Evolutionary conservation across 2,329 filamentous ascomycete genomes (phyloP).

Genomic region (Teratosphaeria gauchensis): DNA sequence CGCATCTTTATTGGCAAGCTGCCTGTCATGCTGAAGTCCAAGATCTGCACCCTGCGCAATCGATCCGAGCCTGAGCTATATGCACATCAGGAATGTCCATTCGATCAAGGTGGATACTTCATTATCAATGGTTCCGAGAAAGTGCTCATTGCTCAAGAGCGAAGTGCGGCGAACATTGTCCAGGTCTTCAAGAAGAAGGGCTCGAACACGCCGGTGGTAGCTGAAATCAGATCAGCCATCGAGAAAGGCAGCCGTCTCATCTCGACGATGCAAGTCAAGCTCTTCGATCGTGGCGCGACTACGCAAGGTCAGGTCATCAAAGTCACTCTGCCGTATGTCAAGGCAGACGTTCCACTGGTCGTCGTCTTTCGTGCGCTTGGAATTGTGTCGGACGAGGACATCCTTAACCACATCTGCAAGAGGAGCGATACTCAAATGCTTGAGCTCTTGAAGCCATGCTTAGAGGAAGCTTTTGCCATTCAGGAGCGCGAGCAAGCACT

Average conservation of each 20-base stretch:
- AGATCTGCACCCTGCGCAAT: slow-evolving; percentile 81
- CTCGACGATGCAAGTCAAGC: slow-evolving; percentile 82
- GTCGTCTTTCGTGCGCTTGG: slow-evolving; percentile 93
- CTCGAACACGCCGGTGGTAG: slow-evolving; percentile 85
- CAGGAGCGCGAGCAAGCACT: slow-evolving; percentile 91
- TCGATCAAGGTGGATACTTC: slow-evolving; percentile 97
- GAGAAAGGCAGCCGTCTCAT: slow-evolving; percentile 94
- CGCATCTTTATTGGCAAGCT: slow-evolving; percentile 89
- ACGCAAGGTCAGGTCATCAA: slow-evolving; percentile 87
- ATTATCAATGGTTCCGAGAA: slow-evolving; percentile 99
- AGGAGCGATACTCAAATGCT: slow-evolving; percentile 93
- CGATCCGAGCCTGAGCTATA: slow-evolving; percentile 81
- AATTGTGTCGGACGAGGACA: slow-evolving; percentile 95
- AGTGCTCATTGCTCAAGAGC: slow-evolving; percentile 93
- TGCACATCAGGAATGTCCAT: slow-evolving; percentile 89
- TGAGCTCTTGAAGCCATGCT: slow-evolving; percentile 92
- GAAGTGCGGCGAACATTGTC: slow-evolving; percentile 95
- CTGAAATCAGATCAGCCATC: slow-evolving; percentile 90
- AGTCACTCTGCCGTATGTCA: slow-evolving; percentile 86
- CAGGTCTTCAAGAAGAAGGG: slow-evolving; percentile 98
- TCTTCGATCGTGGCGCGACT: slow-evolving; percentile 48
- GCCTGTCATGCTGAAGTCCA: slow-evolving; percentile 96
- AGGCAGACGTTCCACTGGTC: slow-evolving; percentile 83
- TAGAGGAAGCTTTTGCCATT: slow-evolving; percentile 92
- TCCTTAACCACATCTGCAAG: slow-evolving; percentile 94